A percentile compares a stretch with the other conserved stretches of the same genome.
Conservation (phyloP, 306 rosid genomes). For the Morella rubra region DNA sequence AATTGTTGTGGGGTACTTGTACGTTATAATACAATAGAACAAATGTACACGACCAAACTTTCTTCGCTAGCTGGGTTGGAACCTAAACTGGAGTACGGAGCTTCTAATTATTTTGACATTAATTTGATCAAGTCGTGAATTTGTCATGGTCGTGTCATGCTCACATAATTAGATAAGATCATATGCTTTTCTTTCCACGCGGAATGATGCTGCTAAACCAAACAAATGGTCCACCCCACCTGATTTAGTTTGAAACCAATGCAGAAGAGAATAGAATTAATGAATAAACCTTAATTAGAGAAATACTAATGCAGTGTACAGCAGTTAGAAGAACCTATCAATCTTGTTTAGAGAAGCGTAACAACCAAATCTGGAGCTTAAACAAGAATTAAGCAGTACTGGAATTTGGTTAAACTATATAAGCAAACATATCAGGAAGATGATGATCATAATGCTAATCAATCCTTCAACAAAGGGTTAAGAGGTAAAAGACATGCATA, state of each 20-base stretch:
- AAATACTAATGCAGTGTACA: constrained; percentile 11
- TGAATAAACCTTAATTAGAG: neutral
- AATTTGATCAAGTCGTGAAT: constrained; percentile 6
- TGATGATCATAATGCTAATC: too few relatives aligned
- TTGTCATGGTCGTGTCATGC: constrained; percentile 31
- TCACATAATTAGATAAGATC: constrained; percentile 29
- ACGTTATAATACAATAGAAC: neutral
- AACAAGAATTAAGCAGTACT: too few relatives aligned
- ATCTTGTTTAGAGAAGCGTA: too few relatives aligned
- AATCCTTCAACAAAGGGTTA: too few relatives aligned
- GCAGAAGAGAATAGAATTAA: neutral
- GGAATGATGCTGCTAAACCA: constrained; percentile 28
- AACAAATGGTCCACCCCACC: constrained; percentile 39
- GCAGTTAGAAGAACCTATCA: too few relatives aligned
- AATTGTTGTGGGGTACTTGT: too few relatives aligned
- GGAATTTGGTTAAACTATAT: too few relatives aligned
- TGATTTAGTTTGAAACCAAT: constrained; percentile 28
- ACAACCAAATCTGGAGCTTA: too few relatives aligned
- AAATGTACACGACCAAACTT: constrained; percentile 27
- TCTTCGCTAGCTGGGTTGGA: constrained; percentile 31
- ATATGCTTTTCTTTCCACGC: constrained; percentile 6
- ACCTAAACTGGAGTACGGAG: constrained; percentile 16
- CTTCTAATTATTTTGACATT: constrained; percentile 14
- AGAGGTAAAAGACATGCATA: too few relatives aligned
- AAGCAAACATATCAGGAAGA: too few relatives aligned